phyloP scores from a whole-genome alignment of 108 stramenopile species.

The Cyclostephanos invisitatus region DNA sequence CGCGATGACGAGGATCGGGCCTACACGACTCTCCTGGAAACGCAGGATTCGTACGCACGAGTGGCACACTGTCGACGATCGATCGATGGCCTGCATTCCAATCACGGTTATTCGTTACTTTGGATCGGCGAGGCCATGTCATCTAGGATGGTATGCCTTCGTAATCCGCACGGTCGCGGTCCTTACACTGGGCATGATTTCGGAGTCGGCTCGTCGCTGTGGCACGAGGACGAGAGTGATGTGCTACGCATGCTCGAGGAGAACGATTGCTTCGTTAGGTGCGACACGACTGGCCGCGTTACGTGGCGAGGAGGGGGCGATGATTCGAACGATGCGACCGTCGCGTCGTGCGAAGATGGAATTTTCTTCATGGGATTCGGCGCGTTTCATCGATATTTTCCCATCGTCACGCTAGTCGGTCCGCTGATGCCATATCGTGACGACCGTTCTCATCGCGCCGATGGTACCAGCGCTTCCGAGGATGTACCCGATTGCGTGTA shows the following conservation, averaged over 20 bases:
- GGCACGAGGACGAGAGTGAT: neutral
- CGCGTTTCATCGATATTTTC: slow-evolving; percentile 16
- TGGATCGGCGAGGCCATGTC: slow-evolving; percentile 8
- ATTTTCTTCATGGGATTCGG: slow-evolving; percentile 22
- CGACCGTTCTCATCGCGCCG: neutral
- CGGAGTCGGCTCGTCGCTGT: slow-evolving; percentile 4
- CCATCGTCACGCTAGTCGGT: slow-evolving; percentile 18
- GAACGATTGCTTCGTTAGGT: neutral
- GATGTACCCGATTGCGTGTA: neutral
- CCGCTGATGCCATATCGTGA: neutral
- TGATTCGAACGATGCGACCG: neutral
- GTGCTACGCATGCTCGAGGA: neutral
- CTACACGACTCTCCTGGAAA: neutral
- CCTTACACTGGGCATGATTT: slow-evolving; percentile 17
- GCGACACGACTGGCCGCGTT: neutral
- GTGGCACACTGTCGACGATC: slow-evolving; percentile 19
- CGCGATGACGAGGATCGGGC: neutral
- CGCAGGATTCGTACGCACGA: slow-evolving; percentile 9
- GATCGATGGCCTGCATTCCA: slow-evolving; percentile 14
- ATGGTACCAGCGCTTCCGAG: neutral
- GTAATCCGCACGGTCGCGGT: slow-evolving; percentile 21
- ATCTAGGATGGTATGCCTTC: slow-evolving; percentile 9
- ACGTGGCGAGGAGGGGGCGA: slow-evolving; percentile 5
- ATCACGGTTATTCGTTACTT: slow-evolving; percentile 22
- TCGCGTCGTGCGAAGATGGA: slow-evolving; percentile 7